Evolutionary conservation across 495 filamentous ascomycete species (phyloP), one percentile per base, ranked within the genome.

Genomic region (Trypethelium eluteriae): DNA sequence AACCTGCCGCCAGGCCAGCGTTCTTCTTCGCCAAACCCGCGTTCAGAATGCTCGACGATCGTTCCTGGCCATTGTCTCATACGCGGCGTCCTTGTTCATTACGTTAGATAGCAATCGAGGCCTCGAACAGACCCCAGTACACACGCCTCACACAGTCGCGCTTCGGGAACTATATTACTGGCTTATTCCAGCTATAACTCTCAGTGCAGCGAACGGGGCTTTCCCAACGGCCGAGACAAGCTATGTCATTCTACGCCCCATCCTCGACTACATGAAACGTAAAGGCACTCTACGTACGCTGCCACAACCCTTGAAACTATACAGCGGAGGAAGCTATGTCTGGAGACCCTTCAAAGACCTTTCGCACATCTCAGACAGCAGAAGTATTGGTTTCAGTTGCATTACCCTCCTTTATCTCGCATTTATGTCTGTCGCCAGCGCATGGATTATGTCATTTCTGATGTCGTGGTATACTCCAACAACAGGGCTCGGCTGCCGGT

Each of bases 81-180:
- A 69, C 56, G 63, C 64, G 9, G 62, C 47, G 34, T 44, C 64
- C 2, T 39, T 69, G 7, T 69, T 62, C 36, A 63, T 64, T 18
- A 63, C 50, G 10, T 38, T 69, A 6, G 44, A 64, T 39, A 38
- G n/a, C 10, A 64, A 46, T 12, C 32, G 25, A 32, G 67, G 56
- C 2, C 9, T 18, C 2, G 36, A 38, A 11, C 36, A 18, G 38
- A 25, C 44, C 2, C 39, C 67, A 16, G 32, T 66, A 36, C 67
- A 69, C 38, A 67, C 50, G 36, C 67, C 67, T 2, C 67, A 66
- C 64, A 69, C 67, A 2, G 49, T 69, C 25, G 67, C 67, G 11
- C 41, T 69, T 11, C 46, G 67, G 16, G 67, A 69, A 64, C 53
- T 66, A 18, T 66, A 69, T 46, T 69, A 69, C 39, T 69, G 63